Evolutionary conservation across 257 asterid species (phyloP), one percentile per base, ranked within the genome.

Genomic region (Ophiorrhiza pumila): DNA sequence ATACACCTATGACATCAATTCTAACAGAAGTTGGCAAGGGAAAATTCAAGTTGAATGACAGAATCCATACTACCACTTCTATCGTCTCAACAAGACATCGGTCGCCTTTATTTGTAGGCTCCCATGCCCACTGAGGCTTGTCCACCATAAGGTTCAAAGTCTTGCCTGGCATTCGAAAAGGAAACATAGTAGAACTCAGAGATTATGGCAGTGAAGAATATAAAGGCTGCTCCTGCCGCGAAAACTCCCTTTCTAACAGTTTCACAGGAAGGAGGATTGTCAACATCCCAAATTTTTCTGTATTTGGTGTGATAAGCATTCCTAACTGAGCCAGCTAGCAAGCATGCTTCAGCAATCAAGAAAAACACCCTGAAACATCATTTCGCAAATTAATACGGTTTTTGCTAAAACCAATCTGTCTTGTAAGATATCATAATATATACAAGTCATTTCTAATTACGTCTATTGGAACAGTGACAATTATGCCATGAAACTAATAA

Each of bases 221-320:
- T 75, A 31, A 95, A 95, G 2, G 98, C 91, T 0, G 99, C 97
- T 55, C 97, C 99, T 2, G 99, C 96, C 5, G 94, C 99, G 41
- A 95, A 95, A 11, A 92, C 96, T 11, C 99, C 99, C 79, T 87
- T 95, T 42, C 97, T 86, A 66, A 90, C 89, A 0, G 96, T 95
- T 78, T 95, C 96, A 29, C 99, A 95, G 0, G 97, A 86, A 8
- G 96, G 94, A 7, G 85, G 89, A 34, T 71, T 63, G 1, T 67
- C 73, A 0, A 87, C 88, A 15, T 77, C 78, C 59, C 83, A 81
- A 67, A 15, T 65, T 29, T 77, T 70, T 58, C 86, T 78, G 85
- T 92, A 89, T 84, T 87, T 92, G 71, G 93, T 85, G 90, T 95
- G 98, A 77, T 93, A 89, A 15, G 97, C 96, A 73, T 95, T 95